Conservation (phyloP, 2,329 filamentous ascomycete species). For the Davidsoniella australis region DNA sequence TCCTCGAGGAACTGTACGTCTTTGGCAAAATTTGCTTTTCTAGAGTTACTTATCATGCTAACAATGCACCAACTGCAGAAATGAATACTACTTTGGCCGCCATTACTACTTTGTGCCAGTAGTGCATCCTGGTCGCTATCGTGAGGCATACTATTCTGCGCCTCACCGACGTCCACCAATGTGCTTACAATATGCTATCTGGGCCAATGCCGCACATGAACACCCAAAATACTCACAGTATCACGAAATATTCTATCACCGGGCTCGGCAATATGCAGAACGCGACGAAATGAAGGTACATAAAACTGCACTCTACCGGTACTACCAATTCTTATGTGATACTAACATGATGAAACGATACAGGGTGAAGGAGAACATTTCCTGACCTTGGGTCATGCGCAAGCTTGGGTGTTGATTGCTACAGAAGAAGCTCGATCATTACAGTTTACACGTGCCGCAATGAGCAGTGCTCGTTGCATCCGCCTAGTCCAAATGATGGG, state of each 20-base stretch:
- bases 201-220: conserved; percentile 59
- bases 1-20: conserved; percentile 66
- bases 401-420: conserved; percentile 59
- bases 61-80: conserved; percentile 26
- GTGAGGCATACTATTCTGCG: conserved; percentile 53
- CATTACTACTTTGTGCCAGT: conserved; percentile 59
- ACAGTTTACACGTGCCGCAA: conserved; percentile 70
- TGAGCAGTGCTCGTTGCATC: conserved; percentile 56
- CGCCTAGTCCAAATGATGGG: conserved; percentile 72
- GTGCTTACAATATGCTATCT: conserved; percentile 72
- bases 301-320: neutral
- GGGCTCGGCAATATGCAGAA: conserved; percentile 68
- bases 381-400: conserved; percentile 62
- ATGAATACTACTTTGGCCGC: conserved; percentile 58
- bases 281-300: conserved; percentile 62
- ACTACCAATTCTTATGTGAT: too few relatives aligned
- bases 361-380: conserved; percentile 62
- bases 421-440: conserved; percentile 72
- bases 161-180: conserved; percentile 66
- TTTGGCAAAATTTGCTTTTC: neutral
- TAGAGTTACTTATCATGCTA: neutral
- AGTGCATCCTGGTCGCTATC: conserved; percentile 60
- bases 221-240: conserved; percentile 55
- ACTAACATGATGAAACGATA: neutral
- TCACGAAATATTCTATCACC: conserved; percentile 64